These are phyloP conservation scores for Plasmopara muralis DNA, from an alignment of 352 stramenopile genomes.

Conservation along the genomic window DNA sequence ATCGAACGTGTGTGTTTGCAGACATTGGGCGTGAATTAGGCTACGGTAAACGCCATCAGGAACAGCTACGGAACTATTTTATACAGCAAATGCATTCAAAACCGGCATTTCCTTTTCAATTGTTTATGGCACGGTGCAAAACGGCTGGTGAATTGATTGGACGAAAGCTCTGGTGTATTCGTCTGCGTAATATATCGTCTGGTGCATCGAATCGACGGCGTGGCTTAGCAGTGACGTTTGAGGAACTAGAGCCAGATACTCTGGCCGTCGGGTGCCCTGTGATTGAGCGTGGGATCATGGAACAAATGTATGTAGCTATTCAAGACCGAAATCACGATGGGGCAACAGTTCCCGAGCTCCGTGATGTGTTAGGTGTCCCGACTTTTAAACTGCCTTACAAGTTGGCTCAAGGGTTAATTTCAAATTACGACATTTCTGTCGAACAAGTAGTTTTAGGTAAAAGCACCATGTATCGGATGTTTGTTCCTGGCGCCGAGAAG, in stretches of 20 bases:
- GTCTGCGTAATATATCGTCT: conserved; percentile 26
- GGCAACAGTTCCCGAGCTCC: conserved; percentile 71
- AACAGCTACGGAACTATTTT: conserved; percentile 79
- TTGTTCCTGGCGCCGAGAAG: conserved; percentile 28
- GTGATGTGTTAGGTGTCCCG: conserved; percentile 67
- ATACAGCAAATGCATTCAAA: conserved; percentile 61
- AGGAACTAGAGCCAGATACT: conserved; percentile 19
- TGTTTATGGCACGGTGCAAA: conserved; percentile 81
- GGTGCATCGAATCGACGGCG: conserved; percentile 7
- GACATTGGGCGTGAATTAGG: conserved; percentile 78
- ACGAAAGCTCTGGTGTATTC: conserved; percentile 75
- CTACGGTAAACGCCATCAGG: conserved; percentile 68
- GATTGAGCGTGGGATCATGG: conserved; percentile 71
- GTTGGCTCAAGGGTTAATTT: conserved; percentile 66
- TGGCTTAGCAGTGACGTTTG: conserved; percentile 11
- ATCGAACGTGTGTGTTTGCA: conserved; percentile 74
- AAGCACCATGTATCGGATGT: conserved; percentile 83
- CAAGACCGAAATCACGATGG: conserved; percentile 40
- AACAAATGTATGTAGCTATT: conserved; percentile 68
- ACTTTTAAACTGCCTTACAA: conserved; percentile 85
- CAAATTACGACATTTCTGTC: conserved; percentile 72
- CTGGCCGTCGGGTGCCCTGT: conserved; percentile 30
- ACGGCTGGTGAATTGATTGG: conserved; percentile 48
- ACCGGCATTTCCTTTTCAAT: conserved; percentile 52
- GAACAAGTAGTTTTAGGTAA: conserved; percentile 74